Percentiles rank a stretch among this genome's conserved stretches.
Evolutionary conservation across 192 early-diverging fungal species (phyloP).

Genomic region (Backusella westeae): DNA sequence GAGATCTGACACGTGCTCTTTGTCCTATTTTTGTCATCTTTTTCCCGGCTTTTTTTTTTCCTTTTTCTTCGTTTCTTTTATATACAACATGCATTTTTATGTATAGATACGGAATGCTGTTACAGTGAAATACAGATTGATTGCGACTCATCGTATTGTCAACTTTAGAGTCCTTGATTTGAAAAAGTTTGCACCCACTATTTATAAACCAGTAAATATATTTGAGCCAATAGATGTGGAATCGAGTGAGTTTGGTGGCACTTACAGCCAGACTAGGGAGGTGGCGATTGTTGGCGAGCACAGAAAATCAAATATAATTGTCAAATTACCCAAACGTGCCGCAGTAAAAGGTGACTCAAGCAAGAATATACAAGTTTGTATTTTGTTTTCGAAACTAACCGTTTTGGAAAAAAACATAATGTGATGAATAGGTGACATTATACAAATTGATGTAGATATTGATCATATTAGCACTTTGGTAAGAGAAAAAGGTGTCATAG

Average conservation of each 20-base stretch:
- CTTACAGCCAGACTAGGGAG: neutral
- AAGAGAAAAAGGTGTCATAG: neutral
- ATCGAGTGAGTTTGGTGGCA: neutral
- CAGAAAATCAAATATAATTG: slow-evolving; percentile 1
- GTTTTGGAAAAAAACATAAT: neutral
- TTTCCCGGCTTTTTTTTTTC: no score
- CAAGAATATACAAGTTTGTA: neutral
- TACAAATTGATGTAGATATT: slow-evolving; percentile 8
- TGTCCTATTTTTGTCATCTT: neutral
- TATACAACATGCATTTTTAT: neutral
- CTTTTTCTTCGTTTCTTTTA: neutral
- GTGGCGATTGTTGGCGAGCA: neutral
- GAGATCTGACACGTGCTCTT: neutral
- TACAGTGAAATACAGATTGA: neutral
- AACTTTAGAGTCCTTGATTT: neutral
- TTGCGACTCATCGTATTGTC: neutral
- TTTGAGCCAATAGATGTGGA: slow-evolving; percentile 7
- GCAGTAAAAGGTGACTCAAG: slow-evolving; percentile 6
- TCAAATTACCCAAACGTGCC: slow-evolving; percentile 7
- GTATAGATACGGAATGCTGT: neutral
- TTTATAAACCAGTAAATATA: neutral
- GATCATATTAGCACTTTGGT: slow-evolving; percentile 5
- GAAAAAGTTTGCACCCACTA: neutral
- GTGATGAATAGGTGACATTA: neutral
- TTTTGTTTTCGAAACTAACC: neutral